Base-by-base conservation (phyloP, 306 rosid genomes). In the Herpetospermum pedunculosum region DNA sequence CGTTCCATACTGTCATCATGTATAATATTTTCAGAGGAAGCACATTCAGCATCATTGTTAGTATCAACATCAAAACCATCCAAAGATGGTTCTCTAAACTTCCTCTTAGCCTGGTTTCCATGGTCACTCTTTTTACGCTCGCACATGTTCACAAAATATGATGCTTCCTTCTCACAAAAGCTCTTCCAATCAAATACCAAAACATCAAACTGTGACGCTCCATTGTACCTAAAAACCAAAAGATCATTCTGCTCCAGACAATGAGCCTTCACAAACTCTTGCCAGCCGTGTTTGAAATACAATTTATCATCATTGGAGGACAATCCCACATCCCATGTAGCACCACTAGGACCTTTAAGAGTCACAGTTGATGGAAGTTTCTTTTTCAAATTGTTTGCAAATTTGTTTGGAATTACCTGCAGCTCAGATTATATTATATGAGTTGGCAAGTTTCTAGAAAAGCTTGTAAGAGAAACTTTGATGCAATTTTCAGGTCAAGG, bases 281-380 rank as follows among this genome's bases (percentile, higher is more conserved):
- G 72, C 97, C 94, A 91, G 30, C 97, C 94, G 0, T 76, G 46
- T 2, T 73, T 75, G 25, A 91, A 82, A 85, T 79, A 81, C 74
- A 77, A 9, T 47, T 77, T 28, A 59, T 78, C 85, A 13, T 80
- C 86, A 63, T 30, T 81, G 9, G 84, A 73, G 3, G 73, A 71
- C 77, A 88, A 55, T 69, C 82, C 88, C 47, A 91, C 78, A 28
- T 73, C 79, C 97, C 94, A 91, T 23, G 65, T 57, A 59, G 75
- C 71, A 10, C 94, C 94, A 73, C 90, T 64, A 62, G 94, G 94
- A 77, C 92, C 92, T 77, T 69, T 88, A 21, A 90, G 84, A 70
- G 72, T 9, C 53, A 84, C 92, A 50, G 69, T 70, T 38, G 76
- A 81, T 0, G 94, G 90, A 77, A 87, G 68, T 79, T 91, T 91